Conservation (phyloP, 768 basidiomycete genomes). For the Melanogaster broomeanus region DNA sequence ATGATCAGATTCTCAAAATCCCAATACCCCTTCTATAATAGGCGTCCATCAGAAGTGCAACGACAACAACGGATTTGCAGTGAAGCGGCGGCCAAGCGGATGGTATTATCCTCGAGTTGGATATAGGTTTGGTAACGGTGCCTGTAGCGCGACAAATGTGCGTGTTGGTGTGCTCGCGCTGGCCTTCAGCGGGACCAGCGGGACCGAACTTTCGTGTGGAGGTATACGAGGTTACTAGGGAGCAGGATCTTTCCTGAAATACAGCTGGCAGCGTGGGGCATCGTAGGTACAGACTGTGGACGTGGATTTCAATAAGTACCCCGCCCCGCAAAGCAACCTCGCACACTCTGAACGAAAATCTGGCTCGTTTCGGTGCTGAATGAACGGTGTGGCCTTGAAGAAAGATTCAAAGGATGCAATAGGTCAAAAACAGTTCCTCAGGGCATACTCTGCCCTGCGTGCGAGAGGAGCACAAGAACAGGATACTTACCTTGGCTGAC, state of each 20-base stretch:
- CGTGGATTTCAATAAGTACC: too few species aligned
- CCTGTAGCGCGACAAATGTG: background rate
- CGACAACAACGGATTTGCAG: background rate
- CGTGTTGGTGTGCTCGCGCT: background rate
- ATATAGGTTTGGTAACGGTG: background rate
- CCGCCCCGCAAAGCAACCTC: too few species aligned
- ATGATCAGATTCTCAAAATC: background rate
- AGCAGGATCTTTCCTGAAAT: background rate
- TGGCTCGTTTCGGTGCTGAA: too few species aligned
- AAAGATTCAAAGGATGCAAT: too few species aligned
- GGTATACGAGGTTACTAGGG: background rate
- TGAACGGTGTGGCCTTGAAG: too few species aligned
- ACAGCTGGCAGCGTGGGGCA: background rate
- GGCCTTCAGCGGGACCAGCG: too few species aligned
- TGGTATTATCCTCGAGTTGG: background rate
- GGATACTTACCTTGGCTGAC: too few species aligned
- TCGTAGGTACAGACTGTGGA: too few species aligned
- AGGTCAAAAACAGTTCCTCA: too few species aligned
- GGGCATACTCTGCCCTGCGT: too few species aligned
- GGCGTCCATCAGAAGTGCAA: slow-evolving; percentile 1
- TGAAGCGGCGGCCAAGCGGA: background rate
- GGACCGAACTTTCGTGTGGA: slow-evolving; percentile 4
- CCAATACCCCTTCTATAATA: background rate
- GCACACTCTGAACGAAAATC: too few species aligned
- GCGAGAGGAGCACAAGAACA: too few species aligned